phyloP scores from a whole-genome alignment of 2,329 filamentous ascomycete species.

The Cercospora sp. region DNA sequence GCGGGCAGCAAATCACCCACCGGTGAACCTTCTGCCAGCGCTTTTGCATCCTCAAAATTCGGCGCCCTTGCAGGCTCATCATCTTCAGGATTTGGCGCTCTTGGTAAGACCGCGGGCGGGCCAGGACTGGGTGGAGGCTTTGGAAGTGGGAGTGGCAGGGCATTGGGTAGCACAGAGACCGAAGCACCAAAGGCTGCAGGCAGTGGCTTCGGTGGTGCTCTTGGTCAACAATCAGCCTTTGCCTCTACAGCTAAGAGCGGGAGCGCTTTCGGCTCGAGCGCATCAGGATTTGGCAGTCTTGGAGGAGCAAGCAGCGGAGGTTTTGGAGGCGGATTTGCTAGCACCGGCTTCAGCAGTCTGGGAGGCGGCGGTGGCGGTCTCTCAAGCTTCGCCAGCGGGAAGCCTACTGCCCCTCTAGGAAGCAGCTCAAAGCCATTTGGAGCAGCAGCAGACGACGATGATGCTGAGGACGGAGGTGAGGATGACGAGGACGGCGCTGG shows the following conservation, averaged over 20 bases:
- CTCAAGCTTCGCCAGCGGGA: slow-evolving; percentile 63
- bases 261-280: slow-evolving; percentile 37
- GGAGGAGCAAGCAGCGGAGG: slow-evolving; percentile 26
- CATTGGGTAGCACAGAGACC: slow-evolving; percentile 37
- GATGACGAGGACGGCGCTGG: slow-evolving; percentile 48
- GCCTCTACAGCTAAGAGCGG: slow-evolving; percentile 26
- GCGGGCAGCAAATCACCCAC: slow-evolving; percentile 39
- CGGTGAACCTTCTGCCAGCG: slow-evolving; percentile 40
- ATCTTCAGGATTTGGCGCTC: slow-evolving; percentile 41
- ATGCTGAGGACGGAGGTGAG: slow-evolving; percentile 52
- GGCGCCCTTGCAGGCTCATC: slow-evolving; percentile 44
- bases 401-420: slow-evolving; percentile 48
- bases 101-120: slow-evolving; percentile 35
- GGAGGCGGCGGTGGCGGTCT: slow-evolving; percentile 51
- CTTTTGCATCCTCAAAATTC: slow-evolving; percentile 55
- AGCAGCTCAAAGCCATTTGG: slow-evolving; percentile 70
- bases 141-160: slow-evolving; percentile 37
- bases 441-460: slow-evolving; percentile 60
- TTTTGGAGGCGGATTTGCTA: slow-evolving; percentile 27
- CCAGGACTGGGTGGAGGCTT: slow-evolving; percentile 37
- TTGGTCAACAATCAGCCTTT: slow-evolving; percentile 39
- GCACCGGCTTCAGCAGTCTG: slow-evolving; percentile 42
- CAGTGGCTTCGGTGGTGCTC: slow-evolving; percentile 41
- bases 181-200: slow-evolving; percentile 25
- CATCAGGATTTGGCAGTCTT: slow-evolving; percentile 38